Conservation (phyloP, 129 eudicot species). For the Escallonia herrerae region DNA sequence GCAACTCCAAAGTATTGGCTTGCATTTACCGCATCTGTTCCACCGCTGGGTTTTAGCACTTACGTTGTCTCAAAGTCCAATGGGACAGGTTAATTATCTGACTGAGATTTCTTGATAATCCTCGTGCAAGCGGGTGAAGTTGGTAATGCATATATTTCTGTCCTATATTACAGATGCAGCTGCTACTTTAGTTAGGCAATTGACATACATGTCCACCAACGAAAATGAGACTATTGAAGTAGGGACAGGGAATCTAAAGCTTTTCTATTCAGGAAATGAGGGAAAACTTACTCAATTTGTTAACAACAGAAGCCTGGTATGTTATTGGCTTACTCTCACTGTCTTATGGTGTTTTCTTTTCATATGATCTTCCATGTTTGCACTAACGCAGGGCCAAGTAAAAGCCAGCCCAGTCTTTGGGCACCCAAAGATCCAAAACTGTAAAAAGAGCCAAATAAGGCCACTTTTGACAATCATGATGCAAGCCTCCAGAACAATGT, state of each 20-base stretch:
- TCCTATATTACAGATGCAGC: slow-evolving; percentile 24
- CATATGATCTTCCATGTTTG: no score
- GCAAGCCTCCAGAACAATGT: no score
- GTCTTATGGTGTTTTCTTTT: no score
- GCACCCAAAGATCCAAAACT: no score
- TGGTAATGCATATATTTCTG: no score
- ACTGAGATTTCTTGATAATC: neutral
- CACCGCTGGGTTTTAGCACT: slow-evolving; percentile 88
- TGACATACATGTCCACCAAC: slow-evolving; percentile 18
- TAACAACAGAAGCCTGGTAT: slow-evolving; percentile 30
- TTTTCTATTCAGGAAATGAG: slow-evolving; percentile 23
- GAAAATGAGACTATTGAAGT: slow-evolving; percentile 23
- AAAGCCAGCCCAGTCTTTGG: no score
- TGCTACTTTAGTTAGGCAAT: slow-evolving; percentile 38
- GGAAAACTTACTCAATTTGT: slow-evolving; percentile 30
- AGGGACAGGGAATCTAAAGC: slow-evolving; percentile 40
- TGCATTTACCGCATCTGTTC: slow-evolving; percentile 77
- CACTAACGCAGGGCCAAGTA: no score
- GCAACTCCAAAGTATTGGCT: slow-evolving; percentile 62
- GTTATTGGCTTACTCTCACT: neutral
- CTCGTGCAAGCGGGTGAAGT: neutral
- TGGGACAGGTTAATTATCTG: slow-evolving; percentile 33
- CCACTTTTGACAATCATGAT: no score
- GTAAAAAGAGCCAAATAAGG: no score
- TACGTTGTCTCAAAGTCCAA: slow-evolving; percentile 43